Evolutionary conservation across 2,329 filamentous ascomycete species (phyloP).

Genomic region (Microsporum ferrugineum): DNA sequence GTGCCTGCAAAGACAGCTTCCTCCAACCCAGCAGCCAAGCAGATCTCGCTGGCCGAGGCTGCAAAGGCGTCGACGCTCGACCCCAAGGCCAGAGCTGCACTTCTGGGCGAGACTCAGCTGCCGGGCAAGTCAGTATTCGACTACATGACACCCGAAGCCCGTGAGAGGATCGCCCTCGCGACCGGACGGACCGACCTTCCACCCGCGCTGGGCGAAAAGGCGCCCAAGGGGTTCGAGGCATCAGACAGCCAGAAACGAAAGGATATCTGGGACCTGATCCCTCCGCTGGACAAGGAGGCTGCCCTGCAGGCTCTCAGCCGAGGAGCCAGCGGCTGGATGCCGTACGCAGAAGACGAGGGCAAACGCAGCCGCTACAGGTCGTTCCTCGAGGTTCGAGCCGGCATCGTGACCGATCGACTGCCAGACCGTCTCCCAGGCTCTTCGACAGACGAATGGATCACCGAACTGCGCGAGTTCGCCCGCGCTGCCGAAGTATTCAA

Average conservation of each 20-base stretch:
- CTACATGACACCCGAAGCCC: conserved; percentile 66
- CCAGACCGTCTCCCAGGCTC: conserved; percentile 45
- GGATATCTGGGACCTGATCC: conserved; percentile 48
- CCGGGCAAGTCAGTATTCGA: conserved; percentile 95
- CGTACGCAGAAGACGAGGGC: conserved; percentile 68
- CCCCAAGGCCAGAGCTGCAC: conserved; percentile 61
- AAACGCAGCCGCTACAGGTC: conserved; percentile 71
- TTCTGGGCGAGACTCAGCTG: conserved; percentile 68
- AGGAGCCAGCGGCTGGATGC: conserved; percentile 57
- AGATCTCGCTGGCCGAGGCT: conserved; percentile 61
- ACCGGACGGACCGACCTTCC: conserved; percentile 71
- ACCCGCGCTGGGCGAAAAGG: conserved; percentile 60
- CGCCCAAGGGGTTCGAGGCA: conserved; percentile 51
- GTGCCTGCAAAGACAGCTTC: conserved; percentile 45
- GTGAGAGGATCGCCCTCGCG: conserved; percentile 62
- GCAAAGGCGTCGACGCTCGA: conserved; percentile 67
- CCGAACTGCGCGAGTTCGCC: conserved; percentile 68
- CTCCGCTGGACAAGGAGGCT: conserved; percentile 53
- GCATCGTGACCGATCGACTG: conserved; percentile 42
- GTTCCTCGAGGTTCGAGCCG: conserved; percentile 69
- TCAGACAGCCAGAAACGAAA: conserved; percentile 53
- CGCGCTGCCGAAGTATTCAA: conserved; percentile 71
- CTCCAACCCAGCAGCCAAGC: conserved; percentile 28
- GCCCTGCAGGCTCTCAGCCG: conserved; percentile 58
- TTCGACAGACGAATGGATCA: conserved; percentile 61